Conservation (phyloP, 1,139 yeast genomes). For the Hemisphaericaspora subhashii region DNA sequence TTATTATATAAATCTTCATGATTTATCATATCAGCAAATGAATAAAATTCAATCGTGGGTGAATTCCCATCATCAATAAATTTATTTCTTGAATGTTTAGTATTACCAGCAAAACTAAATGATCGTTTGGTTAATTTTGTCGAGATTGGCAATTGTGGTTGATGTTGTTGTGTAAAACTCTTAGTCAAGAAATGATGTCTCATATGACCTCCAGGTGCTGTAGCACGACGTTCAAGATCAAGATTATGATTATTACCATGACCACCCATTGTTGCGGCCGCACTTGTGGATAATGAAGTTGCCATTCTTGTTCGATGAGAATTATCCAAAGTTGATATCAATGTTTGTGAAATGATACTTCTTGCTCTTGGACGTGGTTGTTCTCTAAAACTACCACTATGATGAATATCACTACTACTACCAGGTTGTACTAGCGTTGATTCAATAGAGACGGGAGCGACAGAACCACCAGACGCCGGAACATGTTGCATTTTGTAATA, state of each 20-base stretch:
- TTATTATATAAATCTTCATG: slow-evolving; percentile 14
- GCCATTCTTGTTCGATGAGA: slow-evolving; percentile 5
- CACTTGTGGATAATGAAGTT: not conserved
- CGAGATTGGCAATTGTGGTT: not conserved
- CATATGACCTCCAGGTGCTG: slow-evolving; percentile 1
- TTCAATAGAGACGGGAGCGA: too few species aligned
- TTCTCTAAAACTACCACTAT: too few species aligned
- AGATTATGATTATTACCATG: not conserved
- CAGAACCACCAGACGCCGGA: too few species aligned
- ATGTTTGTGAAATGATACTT: slow-evolving; percentile 25
- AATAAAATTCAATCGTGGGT: slow-evolving; percentile 28
- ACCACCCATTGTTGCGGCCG: not conserved
- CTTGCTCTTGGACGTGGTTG: slow-evolving; percentile 21
- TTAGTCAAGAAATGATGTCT: not conserved
- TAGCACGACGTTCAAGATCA: slow-evolving; percentile 1
- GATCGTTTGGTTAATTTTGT: slow-evolving; percentile 10
- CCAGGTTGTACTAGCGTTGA: not conserved
- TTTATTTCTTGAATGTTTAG: slow-evolving; percentile 8
- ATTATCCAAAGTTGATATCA: slow-evolving; percentile 21
- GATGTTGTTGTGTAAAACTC: not conserved
- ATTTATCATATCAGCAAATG: slow-evolving; percentile 31
- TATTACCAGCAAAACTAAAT: slow-evolving; percentile 15
- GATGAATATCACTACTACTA: not conserved
- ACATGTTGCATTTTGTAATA: not conserved
- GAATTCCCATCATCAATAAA: not conserved